Conservation (phyloP, 108 stramenopile genomes). For the Conticribra guillardii region DNA sequence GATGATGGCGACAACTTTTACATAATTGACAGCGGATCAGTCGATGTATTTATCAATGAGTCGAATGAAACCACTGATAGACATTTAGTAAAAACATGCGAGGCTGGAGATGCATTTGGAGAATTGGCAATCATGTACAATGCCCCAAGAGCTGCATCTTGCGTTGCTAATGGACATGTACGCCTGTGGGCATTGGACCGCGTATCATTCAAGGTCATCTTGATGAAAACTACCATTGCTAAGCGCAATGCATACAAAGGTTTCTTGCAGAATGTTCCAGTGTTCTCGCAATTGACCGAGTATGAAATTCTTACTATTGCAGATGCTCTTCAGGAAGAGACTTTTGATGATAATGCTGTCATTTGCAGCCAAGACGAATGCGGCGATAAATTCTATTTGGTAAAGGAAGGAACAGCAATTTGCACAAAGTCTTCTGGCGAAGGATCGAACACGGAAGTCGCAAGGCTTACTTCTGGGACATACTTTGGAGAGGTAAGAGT, state of each 20-base stretch:
- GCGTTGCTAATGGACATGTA: constrained; percentile 57
- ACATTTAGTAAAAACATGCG: constrained; percentile 75
- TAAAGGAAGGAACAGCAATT: constrained; percentile 59
- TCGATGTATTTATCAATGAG: constrained; percentile 61
- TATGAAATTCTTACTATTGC: constrained; percentile 43
- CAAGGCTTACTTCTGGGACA: constrained; percentile 41
- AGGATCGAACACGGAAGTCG: constrained; percentile 43
- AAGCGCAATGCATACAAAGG: constrained; percentile 15
- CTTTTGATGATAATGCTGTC: constrained; percentile 39
- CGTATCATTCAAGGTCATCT: constrained; percentile 45
- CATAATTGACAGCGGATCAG: constrained; percentile 81
- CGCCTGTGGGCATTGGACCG: constrained; percentile 50
- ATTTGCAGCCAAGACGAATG: constrained; percentile 61
- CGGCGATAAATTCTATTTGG: constrained; percentile 64
- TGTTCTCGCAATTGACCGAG: constrained; percentile 35
- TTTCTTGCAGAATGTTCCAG: constrained; percentile 20
- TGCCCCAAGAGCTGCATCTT: constrained; percentile 88
- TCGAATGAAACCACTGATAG: constrained; percentile 67
- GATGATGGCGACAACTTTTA: constrained; percentile 90
- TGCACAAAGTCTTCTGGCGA: constrained; percentile 42
- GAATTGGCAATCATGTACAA: constrained; percentile 92
- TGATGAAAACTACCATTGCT: constrained; percentile 36
- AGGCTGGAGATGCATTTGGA: constrained; percentile 81
- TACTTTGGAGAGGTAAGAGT: constrained; percentile 71
- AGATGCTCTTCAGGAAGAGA: constrained; percentile 52